Percentiles rank a stretch among this genome's conserved stretches.
phyloP scores from a whole-genome alignment of 169 alveolate genomes.

The Eimeria sp. region DNA sequence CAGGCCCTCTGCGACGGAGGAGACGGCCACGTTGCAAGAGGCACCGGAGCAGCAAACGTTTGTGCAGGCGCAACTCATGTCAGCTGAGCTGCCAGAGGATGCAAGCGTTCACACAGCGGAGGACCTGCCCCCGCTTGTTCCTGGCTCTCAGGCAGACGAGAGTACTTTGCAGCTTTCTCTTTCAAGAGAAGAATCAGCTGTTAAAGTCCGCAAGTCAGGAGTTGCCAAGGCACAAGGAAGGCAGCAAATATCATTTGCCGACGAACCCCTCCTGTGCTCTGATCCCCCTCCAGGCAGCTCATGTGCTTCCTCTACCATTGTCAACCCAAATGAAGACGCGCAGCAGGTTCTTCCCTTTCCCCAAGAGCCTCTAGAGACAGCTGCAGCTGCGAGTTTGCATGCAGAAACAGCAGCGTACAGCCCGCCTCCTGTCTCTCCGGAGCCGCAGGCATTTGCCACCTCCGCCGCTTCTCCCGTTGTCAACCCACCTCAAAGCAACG shows the following conservation, averaged over 20 bases:
- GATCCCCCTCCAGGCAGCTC: conserved; percentile 16
- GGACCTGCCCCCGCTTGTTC: neutral
- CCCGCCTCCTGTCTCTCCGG: neutral
- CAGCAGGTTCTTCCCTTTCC: neutral
- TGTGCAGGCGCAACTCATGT: neutral
- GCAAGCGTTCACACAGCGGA: neutral
- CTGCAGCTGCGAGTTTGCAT: neutral
- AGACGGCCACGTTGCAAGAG: conserved; percentile 15
- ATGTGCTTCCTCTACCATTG: neutral
- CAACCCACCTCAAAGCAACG: neutral
- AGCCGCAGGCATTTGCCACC: neutral
- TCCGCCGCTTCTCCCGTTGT: neutral
- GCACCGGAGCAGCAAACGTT: conserved; percentile 27
- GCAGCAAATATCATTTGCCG: conserved; percentile 17
- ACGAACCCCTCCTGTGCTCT: neutral
- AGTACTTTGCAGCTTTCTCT: neutral
- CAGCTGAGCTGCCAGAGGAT: conserved; percentile 14
- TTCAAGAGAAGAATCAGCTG: neutral
- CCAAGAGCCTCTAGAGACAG: neutral
- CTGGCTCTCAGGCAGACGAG: neutral
- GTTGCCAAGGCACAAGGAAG: neutral
- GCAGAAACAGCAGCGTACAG: neutral
- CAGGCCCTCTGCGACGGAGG: neutral
- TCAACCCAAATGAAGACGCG: neutral
- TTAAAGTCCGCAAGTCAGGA: neutral